Evolutionary conservation across 1,284 basidiomycete genomes (phyloP).

Genomic region (Retiboletus flavoniger): DNA sequence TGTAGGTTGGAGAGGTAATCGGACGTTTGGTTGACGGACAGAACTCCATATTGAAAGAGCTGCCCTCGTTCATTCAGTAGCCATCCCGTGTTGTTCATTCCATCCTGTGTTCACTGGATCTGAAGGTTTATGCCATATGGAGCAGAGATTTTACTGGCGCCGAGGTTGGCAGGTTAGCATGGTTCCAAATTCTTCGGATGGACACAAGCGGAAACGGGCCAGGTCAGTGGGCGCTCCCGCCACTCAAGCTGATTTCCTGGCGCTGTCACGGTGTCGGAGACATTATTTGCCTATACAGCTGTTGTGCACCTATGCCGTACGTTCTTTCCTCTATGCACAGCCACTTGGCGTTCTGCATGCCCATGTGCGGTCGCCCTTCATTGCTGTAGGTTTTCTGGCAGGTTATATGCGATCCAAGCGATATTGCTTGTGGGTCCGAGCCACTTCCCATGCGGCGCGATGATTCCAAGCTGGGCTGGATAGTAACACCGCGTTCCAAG

Average conservation of each 20-base stretch:
- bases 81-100: background rate
- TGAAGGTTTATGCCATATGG: background rate
- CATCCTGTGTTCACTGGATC: slow-evolving; percentile 10
- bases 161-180: background rate
- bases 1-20: slow-evolving; percentile 50
- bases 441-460: background rate
- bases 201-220: background rate
- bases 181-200: background rate
- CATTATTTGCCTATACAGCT: background rate
- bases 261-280: background rate
- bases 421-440: background rate
- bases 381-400: background rate
- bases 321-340: background rate
- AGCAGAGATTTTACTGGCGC: background rate
- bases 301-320: background rate
- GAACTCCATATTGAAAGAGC: slow-evolving; percentile 31
- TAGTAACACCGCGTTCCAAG: background rate
- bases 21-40: slow-evolving; percentile 56
- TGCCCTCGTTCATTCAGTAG: slow-evolving; percentile 27
- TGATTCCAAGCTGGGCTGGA: background rate
- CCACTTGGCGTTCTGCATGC: background rate
- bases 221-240: background rate
- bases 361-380: background rate
- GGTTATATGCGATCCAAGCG: background rate
- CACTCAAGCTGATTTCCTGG: background rate